Base-by-base conservation (phyloP, 495 filamentous ascomycete genomes). In the Penicillium atrosanguineum region DNA sequence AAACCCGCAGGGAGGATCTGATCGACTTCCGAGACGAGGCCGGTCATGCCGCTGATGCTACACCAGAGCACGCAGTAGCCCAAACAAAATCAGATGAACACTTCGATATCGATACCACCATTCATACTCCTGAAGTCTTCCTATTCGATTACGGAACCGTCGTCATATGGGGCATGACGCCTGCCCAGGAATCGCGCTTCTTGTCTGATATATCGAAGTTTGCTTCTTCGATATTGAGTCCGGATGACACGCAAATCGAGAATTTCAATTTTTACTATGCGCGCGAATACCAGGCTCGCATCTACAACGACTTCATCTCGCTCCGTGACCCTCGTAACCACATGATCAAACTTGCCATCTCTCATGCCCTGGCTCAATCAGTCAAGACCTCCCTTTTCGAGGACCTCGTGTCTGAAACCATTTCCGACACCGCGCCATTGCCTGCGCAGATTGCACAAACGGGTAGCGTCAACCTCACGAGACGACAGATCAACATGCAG, bases 191-290 rank as follows among this genome's bases (percentile, higher is more conserved):
- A 69, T 82, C 87, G 43, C 80, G 87, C 21, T 95, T 98, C 63
- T 74, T 98, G 6, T 93, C 91, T 52, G 94, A 98, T 59, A 87
- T 97, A 46, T 85, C 89, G n/a, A 96, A 93, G 64, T 98, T 97
- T 64, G 95, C 96, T 63, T 78, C 79, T 20, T 93, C 96, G 59
- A 97, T 95, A 65, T 76, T 98, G 45, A 83, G 82, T 14, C 83
- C 84, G 3, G 91, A 94, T 66, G 90, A 96, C 56, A 83, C 95
- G 15, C 92, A 98, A 71, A 88, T 92, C 29, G 94, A 98, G 65
- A 90, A 91, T 61, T 98, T 98, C 78, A 98, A 97, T 69, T 98
- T 97, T 68, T 98, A 98, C 73, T 97, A 97, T 73, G 96, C 94
- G 1, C 82, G 87, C 48, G 91, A 96, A 60, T 98, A 98, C 67